Evolutionary conservation across 208 protist genomes (phyloP), one percentile per base, ranked within the genome.

Genomic region (Polymyxa betae): DNA sequence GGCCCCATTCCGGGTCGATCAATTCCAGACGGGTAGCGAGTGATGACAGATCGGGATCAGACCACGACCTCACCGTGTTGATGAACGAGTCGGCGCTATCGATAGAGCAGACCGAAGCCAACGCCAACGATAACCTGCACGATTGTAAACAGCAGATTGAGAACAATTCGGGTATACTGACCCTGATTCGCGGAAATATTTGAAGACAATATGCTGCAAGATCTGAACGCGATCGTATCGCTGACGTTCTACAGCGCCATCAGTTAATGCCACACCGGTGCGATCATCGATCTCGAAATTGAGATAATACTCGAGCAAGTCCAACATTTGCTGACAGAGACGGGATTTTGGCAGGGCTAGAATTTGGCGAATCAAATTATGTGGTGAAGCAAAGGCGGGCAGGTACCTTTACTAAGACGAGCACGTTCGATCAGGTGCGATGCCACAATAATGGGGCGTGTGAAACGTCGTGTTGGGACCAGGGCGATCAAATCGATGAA

Each of bases 381-480:
- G 49, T 60, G 5, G 49, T 60, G 12, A 60, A 60, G 24, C 49
- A 5, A 24, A 60, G 24, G 12, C 49, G 24, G 24, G 24, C 49
- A 60, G 12, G 49, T 66, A 60, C 54, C 54, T 5, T 38, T 29
- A 89, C 88, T 72, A 12, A 77, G 45, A 32, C n/a, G 88, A 1
- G 54, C 45, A n/a, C 41, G 12, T 38, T 72, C 88, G 38, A 96
- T 82, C 5, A 97, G 16, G 43, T 96, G 95, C 0, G 12, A 38
- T 77, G 96, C 94, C 1, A 95, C 78, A 12, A 98, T 45, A 20
- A 97, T 35, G 0, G 94, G 68, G 46, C 92, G 91, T 60, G 96
- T 92, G 91, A 97, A 98, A 68, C 96, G 94, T 45, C 97, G 93
- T 16, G 96, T 98, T 0, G 82, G 91, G 38, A 97, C 49, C 92